Base-by-base conservation (phyloP, 2,329 filamentous ascomycete genomes). In the Paraconiothyrium brasiliense region DNA sequence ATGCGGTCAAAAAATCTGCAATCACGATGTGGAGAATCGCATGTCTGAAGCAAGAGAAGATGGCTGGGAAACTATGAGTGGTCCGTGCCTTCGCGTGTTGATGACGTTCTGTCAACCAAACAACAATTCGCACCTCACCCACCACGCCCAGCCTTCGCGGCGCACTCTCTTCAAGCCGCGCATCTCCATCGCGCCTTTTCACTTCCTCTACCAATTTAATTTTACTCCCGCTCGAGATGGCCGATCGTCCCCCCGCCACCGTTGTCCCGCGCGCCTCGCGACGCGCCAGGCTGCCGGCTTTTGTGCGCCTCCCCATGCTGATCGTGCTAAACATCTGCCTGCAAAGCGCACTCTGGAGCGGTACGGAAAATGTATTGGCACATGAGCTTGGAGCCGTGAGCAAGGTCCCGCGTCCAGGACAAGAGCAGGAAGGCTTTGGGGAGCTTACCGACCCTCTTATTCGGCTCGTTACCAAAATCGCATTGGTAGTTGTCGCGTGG, bases 401-500 rank as follows among this genome's bases (percentile, higher is more conserved):
- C 75, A 87, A 89, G 50, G 35, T 30, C 2, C 50, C 50, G 71
- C 85, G 84, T 59, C 69, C 73, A 7, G 52, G 16, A 10, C 8
- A 16, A 13, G 39, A 20, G 37, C 37, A 46, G 4, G 78, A 88
- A 3, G 50, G 50, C 62, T 87, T 90, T 54, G 84, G 85, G 56
- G 87, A 87, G 83, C 81, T 71, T 58, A 73, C 88, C 92, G 74
- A 66, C 43, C 84, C 92, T 32, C 82, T 78, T 6, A 81, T 79
- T 16, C 73, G 87, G 63, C 72, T 89, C 55, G 83, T 69, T 11
- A 86, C 83, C 82, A 84, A 92, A 86, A 76, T 82, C 41, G 77
- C 88, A 50, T 89, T 93, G 76, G 83, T 97, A 57, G 87, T 83
- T 27, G 73, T 94, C 50, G 90, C 87, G 50, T 97, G 93, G 92